Conservation (phyloP, 1,284 basidiomycete species). For the Cutaneotrichosporon cavernicola region DNA sequence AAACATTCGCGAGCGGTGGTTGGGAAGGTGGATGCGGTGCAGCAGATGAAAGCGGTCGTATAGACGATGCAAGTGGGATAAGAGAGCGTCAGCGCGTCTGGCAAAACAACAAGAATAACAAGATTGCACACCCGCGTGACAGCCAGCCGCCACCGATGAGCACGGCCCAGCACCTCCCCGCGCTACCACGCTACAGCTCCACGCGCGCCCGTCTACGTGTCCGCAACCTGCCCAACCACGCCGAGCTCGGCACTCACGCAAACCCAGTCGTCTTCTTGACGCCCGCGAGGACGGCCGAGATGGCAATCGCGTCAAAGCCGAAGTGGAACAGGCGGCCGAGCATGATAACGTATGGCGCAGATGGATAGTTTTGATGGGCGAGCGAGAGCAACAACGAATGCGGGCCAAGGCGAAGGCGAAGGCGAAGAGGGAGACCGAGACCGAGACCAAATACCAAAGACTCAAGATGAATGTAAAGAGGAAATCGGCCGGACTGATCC, state of each 20-base stretch:
- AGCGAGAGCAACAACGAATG: not conserved
- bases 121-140: too few species aligned
- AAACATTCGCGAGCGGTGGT: not conserved
- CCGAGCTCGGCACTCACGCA: conserved; percentile 61
- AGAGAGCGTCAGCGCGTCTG: too few species aligned
- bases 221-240: not conserved
- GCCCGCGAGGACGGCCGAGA: conserved; percentile 88
- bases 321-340: conserved; percentile 82
- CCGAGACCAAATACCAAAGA: not conserved
- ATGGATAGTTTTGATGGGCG: not conserved
- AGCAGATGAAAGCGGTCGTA: too few species aligned
- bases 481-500: not conserved
- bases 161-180: too few species aligned
- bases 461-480: too few species aligned
- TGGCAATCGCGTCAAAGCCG: conserved; percentile 75
- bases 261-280: conserved; percentile 87
- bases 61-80: too few species aligned
- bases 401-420: too few species aligned
- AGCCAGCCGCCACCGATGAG: too few species aligned
- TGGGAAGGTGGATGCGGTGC: too few species aligned
- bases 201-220: not conserved
- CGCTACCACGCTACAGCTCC: not conserved
- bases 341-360: conserved; percentile 25
- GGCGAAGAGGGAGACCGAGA: not conserved
- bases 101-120: too few species aligned